Conservation (phyloP, 768 basidiomycete species). For the Boletus edulis region DNA sequence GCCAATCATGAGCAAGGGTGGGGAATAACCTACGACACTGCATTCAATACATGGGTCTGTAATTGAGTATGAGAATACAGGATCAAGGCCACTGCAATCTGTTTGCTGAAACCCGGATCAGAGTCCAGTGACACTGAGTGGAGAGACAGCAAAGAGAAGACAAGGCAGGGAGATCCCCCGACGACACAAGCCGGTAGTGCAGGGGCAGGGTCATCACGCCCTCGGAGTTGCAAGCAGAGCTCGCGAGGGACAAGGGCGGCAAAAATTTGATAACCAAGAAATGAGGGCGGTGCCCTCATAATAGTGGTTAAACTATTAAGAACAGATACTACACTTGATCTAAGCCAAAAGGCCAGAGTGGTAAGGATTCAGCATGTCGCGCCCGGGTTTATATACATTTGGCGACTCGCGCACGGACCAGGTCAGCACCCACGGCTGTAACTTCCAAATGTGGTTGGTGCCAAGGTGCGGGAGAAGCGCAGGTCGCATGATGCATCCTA, state of each 20-base stretch:
- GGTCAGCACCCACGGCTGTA: neutral
- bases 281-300: conserved; percentile 52
- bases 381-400: conserved; percentile 1
- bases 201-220: conserved; percentile 40
- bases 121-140: neutral
- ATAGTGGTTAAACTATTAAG: conserved; percentile 62
- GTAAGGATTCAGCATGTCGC: conserved; percentile 13
- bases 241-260: conserved; percentile 24
- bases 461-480: no score
- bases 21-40: no score
- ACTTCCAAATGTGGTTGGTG: neutral
- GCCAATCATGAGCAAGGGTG: no score
- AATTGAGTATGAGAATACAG: no score
- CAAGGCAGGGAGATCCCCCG: conserved; percentile 44
- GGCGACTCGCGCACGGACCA: conserved; percentile 9
- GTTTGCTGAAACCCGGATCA: conserved; percentile 9
- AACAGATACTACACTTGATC: conserved; percentile 81
- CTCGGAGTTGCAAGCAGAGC: conserved; percentile 44
- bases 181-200: conserved; percentile 55
- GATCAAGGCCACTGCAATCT: neutral
- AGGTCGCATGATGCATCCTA: neutral
- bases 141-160: conserved; percentile 18
- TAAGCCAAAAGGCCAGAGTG: conserved; percentile 61
- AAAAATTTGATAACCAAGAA: conserved; percentile 51
- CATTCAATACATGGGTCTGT: no score